Percentiles rank a stretch among this genome's conserved stretches.
Evolutionary conservation across 2,329 filamentous ascomycete species (phyloP).

Genomic region (Hymenoscyphus linearis): DNA sequence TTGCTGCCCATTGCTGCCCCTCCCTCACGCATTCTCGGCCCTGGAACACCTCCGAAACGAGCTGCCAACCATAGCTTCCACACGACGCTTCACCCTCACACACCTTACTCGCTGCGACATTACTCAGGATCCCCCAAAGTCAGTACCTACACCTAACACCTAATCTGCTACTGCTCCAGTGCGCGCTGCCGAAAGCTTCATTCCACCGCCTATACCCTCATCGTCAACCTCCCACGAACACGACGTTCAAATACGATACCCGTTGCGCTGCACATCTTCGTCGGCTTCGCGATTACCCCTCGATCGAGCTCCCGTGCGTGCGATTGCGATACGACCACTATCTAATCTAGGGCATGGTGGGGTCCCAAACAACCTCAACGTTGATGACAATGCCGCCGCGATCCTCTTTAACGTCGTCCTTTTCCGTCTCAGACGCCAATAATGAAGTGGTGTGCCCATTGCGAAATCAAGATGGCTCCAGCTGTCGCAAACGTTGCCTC

Average conservation of each 20-base stretch:
- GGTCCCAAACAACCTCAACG: conserved; percentile 36
- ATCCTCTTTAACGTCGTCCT: conserved; percentile 80
- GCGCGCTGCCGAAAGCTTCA: background rate
- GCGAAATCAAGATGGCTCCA: conserved; percentile 91
- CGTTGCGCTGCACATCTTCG: background rate
- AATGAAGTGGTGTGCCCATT: conserved; percentile 97
- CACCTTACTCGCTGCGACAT: conserved; percentile 4
- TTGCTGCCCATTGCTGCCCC: background rate
- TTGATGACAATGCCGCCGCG: conserved; percentile 70
- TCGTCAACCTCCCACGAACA: background rate
- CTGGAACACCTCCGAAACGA: conserved; percentile 5
- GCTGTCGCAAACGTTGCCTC: conserved; percentile 94
- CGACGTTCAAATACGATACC: background rate
- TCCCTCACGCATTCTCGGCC: background rate
- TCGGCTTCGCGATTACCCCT: background rate
- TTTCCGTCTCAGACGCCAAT: conserved; percentile 85
- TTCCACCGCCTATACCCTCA: background rate
- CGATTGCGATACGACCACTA: conserved; percentile 22
- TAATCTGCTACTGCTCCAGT: background rate
- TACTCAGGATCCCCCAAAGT: background rate
- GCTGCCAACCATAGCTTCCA: conserved; percentile 6
- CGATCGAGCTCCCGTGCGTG: conserved; percentile 12
- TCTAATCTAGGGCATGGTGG: conserved; percentile 44
- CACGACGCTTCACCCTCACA: background rate
- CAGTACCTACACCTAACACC: background rate